Conservation (phyloP, 2,329 filamentous ascomycete genomes). For the Fusarium piperis region DNA sequence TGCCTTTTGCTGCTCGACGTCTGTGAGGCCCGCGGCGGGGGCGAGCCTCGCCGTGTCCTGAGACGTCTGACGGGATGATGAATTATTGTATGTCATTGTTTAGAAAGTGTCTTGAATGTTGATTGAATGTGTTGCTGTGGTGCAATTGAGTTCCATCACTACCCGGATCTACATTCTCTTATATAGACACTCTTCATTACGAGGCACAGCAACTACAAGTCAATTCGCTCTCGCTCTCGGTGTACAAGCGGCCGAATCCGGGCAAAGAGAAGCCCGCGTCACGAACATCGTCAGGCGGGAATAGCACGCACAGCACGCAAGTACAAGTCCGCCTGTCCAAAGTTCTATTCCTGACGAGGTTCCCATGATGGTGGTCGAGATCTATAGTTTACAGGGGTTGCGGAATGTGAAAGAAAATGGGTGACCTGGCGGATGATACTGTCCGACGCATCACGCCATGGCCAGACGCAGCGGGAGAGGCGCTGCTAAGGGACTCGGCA, state of each 20-base stretch:
- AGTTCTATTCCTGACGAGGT: neutral
- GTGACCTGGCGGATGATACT: neutral
- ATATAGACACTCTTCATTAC: neutral
- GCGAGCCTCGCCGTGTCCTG: neutral
- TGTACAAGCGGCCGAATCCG: neutral
- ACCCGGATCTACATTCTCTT: neutral
- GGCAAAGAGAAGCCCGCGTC: neutral
- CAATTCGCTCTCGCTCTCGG: neutral
- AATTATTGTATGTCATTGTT: neutral
- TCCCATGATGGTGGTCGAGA: neutral
- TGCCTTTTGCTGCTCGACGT: neutral
- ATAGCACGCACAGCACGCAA: neutral
- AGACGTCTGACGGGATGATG: neutral
- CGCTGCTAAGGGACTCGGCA: neutral
- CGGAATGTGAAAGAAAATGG: neutral
- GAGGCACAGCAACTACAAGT: neutral
- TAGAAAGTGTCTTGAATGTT: neutral
- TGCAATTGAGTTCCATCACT: neutral
- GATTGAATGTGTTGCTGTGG: neutral
- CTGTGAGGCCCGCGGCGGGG: neutral
- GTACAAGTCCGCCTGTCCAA: neutral
- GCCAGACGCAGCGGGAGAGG: neutral
- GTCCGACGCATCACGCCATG: neutral
- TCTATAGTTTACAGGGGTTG: neutral
- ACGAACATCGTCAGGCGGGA: neutral